Conservation (phyloP, 768 basidiomycete genomes). For the Butyriboletus loyo region DNA sequence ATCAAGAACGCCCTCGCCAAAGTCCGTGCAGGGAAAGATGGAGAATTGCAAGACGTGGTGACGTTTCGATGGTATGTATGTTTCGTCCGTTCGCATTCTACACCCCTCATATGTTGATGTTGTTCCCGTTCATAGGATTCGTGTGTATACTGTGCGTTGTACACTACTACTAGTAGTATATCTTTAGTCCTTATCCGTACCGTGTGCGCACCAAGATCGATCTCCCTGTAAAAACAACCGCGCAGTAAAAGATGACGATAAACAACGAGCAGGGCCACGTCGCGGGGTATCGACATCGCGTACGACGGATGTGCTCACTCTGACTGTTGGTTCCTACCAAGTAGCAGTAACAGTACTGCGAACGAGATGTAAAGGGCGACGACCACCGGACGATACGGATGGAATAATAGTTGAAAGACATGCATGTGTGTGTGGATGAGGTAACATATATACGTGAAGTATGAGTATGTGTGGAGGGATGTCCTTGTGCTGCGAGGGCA, state of each 20-base stretch:
- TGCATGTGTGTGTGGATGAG: constrained; percentile 7
- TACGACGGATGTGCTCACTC: neutral
- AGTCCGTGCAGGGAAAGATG: no score
- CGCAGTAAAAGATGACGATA: neutral
- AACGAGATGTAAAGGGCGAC: neutral
- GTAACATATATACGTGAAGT: constrained; percentile 6
- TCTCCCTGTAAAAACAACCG: no score
- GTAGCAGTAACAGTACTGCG: neutral
- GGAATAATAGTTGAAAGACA: neutral
- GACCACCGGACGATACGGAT: constrained; percentile 1
- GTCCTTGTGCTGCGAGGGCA: constrained; percentile 12
- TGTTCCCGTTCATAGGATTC: no score
- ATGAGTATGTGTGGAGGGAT: constrained; percentile 8
- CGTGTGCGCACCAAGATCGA: neutral
- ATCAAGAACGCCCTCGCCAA: no score
- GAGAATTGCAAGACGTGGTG: no score
- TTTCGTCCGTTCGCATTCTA: no score
- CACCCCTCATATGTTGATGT: no score
- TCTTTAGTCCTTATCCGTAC: no score
- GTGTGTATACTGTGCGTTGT: no score
- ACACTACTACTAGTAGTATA: no score
- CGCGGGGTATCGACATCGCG: neutral
- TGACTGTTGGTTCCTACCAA: neutral
- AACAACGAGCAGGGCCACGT: neutral
- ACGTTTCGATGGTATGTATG: no score